Conservation (phyloP, 1,284 basidiomycete genomes). For the Hymenochaete sp. region DNA sequence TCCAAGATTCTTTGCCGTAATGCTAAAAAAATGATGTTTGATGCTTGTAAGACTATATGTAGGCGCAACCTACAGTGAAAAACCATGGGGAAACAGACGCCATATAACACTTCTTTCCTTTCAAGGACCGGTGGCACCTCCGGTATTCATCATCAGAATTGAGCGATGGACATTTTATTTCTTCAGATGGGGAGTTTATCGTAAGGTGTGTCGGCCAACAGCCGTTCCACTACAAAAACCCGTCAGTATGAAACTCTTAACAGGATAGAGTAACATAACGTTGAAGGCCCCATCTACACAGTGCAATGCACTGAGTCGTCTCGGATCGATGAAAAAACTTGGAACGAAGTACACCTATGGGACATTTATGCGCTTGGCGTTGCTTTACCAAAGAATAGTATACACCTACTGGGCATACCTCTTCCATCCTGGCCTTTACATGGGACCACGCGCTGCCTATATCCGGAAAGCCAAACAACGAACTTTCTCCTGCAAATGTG, state of each 20-base stretch:
- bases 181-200: conserved; percentile 23
- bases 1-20: conserved; percentile 42
- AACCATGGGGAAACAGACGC: conserved; percentile 66
- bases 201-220: conserved; percentile 56
- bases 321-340: conserved; percentile 54
- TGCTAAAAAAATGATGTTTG: conserved; percentile 5
- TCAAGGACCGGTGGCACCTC: neutral
- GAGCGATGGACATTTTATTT: conserved; percentile 33
- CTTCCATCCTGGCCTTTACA: conserved; percentile 7
- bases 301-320: conserved; percentile 30
- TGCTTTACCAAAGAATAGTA: conserved; percentile 17
- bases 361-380: neutral
- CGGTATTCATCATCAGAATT: conserved; percentile 30
- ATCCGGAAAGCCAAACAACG: conserved; percentile 55
- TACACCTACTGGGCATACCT: conserved; percentile 10
- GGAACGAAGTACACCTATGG: conserved; percentile 47
- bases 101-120: conserved; percentile 34
- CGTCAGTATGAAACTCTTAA: neutral
- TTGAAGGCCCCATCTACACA: conserved; percentile 53
- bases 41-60: neutral
- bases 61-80: conserved; percentile 64
- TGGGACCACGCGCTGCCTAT: conserved; percentile 44
- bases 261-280: conserved; percentile 28
- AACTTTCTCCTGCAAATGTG: conserved; percentile 71
- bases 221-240: conserved; percentile 45